A percentile compares a stretch with the other conserved stretches of the same genome.
Conservation (phyloP, 495 filamentous ascomycete genomes). For the Collariella sp. region DNA sequence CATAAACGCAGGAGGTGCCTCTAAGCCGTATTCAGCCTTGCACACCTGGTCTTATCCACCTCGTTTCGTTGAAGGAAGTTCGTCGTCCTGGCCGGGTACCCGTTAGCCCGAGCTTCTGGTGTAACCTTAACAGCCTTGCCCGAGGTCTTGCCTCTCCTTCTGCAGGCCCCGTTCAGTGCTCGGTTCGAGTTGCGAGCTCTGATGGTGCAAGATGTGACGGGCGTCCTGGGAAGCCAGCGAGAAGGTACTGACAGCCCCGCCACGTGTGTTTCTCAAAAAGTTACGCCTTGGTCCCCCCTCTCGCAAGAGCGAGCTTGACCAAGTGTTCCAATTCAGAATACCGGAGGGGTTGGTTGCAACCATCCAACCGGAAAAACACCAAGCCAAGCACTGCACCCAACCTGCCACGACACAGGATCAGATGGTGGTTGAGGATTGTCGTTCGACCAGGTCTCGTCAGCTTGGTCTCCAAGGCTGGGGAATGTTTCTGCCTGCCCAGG, state of each 20-base stretch:
- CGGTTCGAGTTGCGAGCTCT: not conserved
- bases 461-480: not conserved
- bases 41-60: constrained; percentile 8
- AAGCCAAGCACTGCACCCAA: no score
- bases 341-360: no score
- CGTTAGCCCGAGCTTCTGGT: constrained; percentile 2
- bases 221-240: no score
- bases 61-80: constrained; percentile 3
- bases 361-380: no score
- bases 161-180: not conserved
- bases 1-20: constrained; percentile 23
- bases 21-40: constrained; percentile 15
- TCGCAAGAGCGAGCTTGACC: no score
- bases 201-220: not conserved
- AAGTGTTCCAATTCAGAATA: no score
- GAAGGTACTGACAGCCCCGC: no score
- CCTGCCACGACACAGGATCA: not conserved
- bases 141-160: not conserved
- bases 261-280: no score
- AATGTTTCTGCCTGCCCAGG: constrained; percentile 1
- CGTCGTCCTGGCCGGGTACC: not conserved
- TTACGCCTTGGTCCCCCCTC: no score
- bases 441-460: not conserved
- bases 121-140: not conserved
- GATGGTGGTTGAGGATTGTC: not conserved